A percentile compares a stretch with the other conserved stretches of the same genome.
Conservation (phyloP, 2,329 filamentous ascomycete species). For the Talaromyces sp. region DNA sequence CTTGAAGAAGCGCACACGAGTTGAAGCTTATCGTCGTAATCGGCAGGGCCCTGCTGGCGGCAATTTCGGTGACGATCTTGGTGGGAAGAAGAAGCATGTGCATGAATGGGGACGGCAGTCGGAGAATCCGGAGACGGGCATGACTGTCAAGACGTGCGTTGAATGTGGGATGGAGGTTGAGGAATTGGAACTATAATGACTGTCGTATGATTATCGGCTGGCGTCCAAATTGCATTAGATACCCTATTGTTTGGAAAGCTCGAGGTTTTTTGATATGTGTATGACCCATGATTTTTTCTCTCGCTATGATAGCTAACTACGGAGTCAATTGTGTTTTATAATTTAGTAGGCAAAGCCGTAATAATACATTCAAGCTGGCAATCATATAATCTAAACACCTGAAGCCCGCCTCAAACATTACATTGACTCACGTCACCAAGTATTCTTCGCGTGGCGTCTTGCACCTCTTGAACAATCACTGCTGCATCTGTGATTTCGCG, state of each 20-base stretch:
- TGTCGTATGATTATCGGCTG: neutral
- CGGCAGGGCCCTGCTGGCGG: conserved; percentile 50
- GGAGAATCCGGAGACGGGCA: conserved; percentile 55
- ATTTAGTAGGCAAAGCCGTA: too few species aligned
- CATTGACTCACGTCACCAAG: neutral
- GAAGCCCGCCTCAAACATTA: neutral
- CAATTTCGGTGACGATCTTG: conserved; percentile 73
- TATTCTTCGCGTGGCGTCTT: neutral
- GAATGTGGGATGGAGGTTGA: conserved; percentile 67
- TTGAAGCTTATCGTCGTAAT: conserved; percentile 79
- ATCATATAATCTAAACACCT: too few species aligned
- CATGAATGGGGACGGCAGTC: conserved; percentile 74
- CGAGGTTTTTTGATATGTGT: neutral
- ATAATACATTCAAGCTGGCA: too few species aligned
- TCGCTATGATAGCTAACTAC: too few species aligned
- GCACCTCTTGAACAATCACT: conserved; percentile 36
- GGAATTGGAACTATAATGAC: conserved; percentile 57
- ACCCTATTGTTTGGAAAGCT: conserved; percentile 6
- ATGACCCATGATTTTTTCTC: neutral
- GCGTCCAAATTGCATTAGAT: conserved; percentile 7
- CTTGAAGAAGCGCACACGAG: conserved; percentile 86
- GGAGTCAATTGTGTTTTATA: too few species aligned
- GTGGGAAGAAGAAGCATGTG: conserved; percentile 67
- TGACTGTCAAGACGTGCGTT: conserved; percentile 66
- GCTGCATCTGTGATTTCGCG: conserved; percentile 39